phyloP scores from a whole-genome alignment of 139 green algal genomes.

The Deuterostichococcus epilithicus region DNA sequence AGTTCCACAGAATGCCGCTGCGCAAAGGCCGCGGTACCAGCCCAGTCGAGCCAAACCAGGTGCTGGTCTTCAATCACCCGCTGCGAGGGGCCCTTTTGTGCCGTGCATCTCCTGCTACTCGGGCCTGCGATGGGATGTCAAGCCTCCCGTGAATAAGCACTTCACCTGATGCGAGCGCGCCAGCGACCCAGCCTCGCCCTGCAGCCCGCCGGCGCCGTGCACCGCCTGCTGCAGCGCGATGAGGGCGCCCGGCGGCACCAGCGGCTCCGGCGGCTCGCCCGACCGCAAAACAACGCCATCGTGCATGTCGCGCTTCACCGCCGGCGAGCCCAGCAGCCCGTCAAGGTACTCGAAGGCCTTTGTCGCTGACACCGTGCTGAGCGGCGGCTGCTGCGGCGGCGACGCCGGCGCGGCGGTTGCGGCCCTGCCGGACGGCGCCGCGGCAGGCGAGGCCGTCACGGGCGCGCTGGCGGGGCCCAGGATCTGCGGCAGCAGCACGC shows the following conservation, averaged over 20 bases:
- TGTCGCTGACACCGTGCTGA: conserved; percentile 9
- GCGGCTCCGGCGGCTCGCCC: not conserved
- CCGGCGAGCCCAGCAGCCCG: conserved; percentile 6
- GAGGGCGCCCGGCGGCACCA: conserved; percentile 11
- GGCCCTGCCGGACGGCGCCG: not conserved
- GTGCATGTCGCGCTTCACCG: not conserved
- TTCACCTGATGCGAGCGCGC: not conserved
- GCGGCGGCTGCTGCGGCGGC: conserved; percentile 3
- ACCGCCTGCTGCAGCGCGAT: conserved; percentile 1
- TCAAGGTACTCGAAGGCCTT: conserved; percentile 12
- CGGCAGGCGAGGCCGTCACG: conserved; percentile 1
- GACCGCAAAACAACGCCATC: not conserved
- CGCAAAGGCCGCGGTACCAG: no score
- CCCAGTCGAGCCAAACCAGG: no score
- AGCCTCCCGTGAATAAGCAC: no score
- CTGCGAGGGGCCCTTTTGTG: no score
- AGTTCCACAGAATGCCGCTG: no score
- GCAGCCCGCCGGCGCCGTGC: not conserved
- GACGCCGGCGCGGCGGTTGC: not conserved
- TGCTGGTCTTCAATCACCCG: no score
- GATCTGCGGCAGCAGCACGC: conserved; percentile 36
- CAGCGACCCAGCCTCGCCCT: not conserved
- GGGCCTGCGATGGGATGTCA: no score
- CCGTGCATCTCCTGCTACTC: no score
- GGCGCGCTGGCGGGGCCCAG: conserved; percentile 14